Conservation (phyloP, 106 monocot genomes). For the Posidonia australis region DNA sequence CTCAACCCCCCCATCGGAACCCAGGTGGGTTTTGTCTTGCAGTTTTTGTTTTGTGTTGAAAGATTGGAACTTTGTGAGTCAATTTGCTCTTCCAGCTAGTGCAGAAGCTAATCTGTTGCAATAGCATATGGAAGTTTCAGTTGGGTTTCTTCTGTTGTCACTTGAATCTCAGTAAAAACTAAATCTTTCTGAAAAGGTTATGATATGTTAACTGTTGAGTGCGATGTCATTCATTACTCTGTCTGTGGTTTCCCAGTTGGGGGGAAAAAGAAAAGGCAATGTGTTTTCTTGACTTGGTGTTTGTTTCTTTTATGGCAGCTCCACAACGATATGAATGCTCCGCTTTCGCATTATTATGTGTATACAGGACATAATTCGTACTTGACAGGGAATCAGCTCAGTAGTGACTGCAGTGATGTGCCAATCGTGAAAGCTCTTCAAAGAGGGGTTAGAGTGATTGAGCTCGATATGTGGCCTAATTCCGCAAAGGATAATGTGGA, state of each 20-base stretch:
- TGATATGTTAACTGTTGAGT: too few species aligned
- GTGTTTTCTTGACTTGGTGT: background rate
- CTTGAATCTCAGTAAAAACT: too few species aligned
- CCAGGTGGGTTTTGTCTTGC: slow-evolving; percentile 21
- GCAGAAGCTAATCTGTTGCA: too few species aligned
- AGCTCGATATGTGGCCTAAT: slow-evolving; percentile 63
- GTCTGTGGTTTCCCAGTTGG: too few species aligned
- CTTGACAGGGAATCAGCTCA: slow-evolving; percentile 48
- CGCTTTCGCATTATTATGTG: slow-evolving; percentile 60
- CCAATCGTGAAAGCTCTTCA: slow-evolving; percentile 50
- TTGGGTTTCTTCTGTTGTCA: too few species aligned
- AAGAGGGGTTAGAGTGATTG: slow-evolving; percentile 64
- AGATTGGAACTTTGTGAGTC: too few species aligned
- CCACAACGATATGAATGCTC: slow-evolving; percentile 43
- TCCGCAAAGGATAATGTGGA: slow-evolving; percentile 29
- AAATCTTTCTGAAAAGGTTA: too few species aligned
- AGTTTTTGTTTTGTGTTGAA: too few species aligned
- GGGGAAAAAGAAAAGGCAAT: too few species aligned
- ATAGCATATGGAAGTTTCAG: too few species aligned
- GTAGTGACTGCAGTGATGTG: slow-evolving; percentile 44
- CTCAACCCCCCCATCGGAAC: slow-evolving; percentile 61
- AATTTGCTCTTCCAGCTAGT: too few species aligned
- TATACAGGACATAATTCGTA: slow-evolving; percentile 63
- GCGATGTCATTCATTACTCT: too few species aligned
- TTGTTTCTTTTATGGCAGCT: slow-evolving; percentile 21